Base-by-base conservation (phyloP, 495 filamentous ascomycete genomes). In the Tuber microsphaerosporum region DNA sequence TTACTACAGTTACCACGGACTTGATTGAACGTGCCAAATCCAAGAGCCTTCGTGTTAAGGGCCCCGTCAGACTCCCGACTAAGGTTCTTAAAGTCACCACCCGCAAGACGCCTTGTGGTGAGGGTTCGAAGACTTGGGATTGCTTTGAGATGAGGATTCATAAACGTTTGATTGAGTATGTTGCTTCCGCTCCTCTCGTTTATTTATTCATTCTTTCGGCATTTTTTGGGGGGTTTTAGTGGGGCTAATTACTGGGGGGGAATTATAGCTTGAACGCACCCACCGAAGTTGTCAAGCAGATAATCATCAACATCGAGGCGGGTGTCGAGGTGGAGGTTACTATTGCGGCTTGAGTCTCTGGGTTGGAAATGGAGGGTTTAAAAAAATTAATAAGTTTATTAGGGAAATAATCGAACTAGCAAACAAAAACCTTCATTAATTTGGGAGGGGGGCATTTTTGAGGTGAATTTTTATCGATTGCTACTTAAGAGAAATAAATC, bases 241-340 rank as follows among this genome's bases (percentile, higher is more conserved):
- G 16, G 41, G 44, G 2, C 41, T 42, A 16, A 71, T 69, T 70
- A 39, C n/a, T 31, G 51, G 34, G 41, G 45, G 45, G 20, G 39
- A 0, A 4, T 44, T 34, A 14, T 81, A 94, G 93, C 87, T 88
- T 98, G 75, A 95, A 94, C 85, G 95, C 95, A 77, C 95, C 95
- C 74, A 99, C 95, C 82, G 95, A 99, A 89, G 93, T 97, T 76
- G 95, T 99, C 86, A 99, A 99, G 91, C 94, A 97, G 90, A 98
- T 99, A 89, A 99, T 99, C 86, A 94, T 98, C 89, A 99, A 99
- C 89, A 98, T 99, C 86, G 95, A 99, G 91, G 95, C 95, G 77
- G 95, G 95, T 89, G 95, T 99, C 85, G 95, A 99, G 90, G 95
- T 99, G 83, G 95, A 99, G 90, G 95, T 99, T 81, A 99, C 95